Base-by-base conservation (phyloP, 495 filamentous ascomycete species). In the Aspergillus coremiiformis region DNA sequence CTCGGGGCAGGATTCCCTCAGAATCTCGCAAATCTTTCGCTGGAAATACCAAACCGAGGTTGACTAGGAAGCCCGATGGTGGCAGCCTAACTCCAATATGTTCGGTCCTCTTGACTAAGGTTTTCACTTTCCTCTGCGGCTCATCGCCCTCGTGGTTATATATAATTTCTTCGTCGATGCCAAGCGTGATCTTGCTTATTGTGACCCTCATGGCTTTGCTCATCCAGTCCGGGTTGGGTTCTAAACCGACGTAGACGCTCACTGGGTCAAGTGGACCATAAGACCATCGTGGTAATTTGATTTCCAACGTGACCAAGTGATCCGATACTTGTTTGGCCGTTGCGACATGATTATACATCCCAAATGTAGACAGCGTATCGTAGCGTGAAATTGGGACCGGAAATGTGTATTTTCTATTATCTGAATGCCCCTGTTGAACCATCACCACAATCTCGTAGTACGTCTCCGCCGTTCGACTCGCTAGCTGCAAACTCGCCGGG, bases 141-240 rank as follows among this genome's bases (percentile, higher is more conserved):
- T 97, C 93, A 59, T 97, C 93, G n/a, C 93, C 93, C 62, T 97
- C 91, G 32, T 93, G 93, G 58, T 98, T 97, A 70, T 87, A 98
- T 19, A 90, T 90, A 45, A 97, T 95, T 66, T 96, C 90, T 66
- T 98, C 93, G 59, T 97, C 93, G 59, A 98, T 96, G 11, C 81
- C 84, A 30, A 96, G 85, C 14, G 90, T 95, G 49, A 98, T 90
- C 66, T 91, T 90, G 61, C 86, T 84, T 65, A 98, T 95, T 47
- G 91, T 93, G 44, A 98, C 92, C 65, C 86, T 89, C 60, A 82
- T 86, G 39, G 94, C 92, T 65, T 95, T 96, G 53, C 66, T 78
- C 66, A 94, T 70, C 86, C 88, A 95, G 58, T 95, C 90, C 30
- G 85, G 85, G 62, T 97, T 97, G 11, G 93, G 93, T 0, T 85